Evolutionary conservation across 768 basidiomycete species (phyloP).

Genomic region (Lactarius vividus): DNA sequence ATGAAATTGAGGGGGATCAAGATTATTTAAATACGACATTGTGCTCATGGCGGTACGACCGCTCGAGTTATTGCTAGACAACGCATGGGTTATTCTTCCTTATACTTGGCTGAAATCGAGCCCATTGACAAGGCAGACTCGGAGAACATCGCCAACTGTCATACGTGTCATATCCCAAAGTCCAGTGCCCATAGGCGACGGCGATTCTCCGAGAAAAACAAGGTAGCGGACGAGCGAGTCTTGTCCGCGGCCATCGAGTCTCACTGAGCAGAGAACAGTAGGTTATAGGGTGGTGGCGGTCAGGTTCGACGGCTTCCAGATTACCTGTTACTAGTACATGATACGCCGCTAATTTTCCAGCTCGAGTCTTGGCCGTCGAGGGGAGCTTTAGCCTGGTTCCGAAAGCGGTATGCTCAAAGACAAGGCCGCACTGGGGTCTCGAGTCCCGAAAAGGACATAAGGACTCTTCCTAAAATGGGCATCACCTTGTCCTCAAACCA

Average conservation of each 20-base stretch:
- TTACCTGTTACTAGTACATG: neutral
- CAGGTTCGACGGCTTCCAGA: neutral
- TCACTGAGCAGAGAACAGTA: neutral
- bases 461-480: conserved; percentile 13
- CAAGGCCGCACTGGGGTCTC: neutral
- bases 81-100: neutral
- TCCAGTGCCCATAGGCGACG: neutral
- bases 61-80: neutral
- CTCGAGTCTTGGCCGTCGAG: neutral
- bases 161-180: neutral
- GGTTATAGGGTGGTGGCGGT: no score
- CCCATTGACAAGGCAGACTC: neutral
- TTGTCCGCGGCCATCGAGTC: neutral
- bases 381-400: neutral
- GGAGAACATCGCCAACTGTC: neutral
- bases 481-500: conserved; percentile 16
- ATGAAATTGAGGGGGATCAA: neutral
- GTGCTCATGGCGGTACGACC: neutral
- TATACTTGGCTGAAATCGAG: neutral
- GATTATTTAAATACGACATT: neutral
- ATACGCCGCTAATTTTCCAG: neutral
- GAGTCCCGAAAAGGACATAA: conserved; percentile 13
- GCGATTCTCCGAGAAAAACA: neutral
- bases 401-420: neutral
- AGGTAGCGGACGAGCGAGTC: neutral